Evolutionary conservation across 805 yeast species (phyloP).

Genomic region (Kuraishia hungarica): DNA sequence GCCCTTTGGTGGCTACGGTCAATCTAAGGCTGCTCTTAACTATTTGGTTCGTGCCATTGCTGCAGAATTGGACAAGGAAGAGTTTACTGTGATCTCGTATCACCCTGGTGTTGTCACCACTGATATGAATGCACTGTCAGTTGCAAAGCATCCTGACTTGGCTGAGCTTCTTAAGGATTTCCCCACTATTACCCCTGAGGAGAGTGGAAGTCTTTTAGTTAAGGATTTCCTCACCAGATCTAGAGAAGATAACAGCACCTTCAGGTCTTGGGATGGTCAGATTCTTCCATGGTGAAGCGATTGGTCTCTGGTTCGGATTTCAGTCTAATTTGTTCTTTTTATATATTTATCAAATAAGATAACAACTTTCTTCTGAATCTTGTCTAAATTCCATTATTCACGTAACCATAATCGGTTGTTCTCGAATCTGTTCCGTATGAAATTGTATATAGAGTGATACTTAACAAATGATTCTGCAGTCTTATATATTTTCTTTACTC

Average conservation of each 20-base stretch:
- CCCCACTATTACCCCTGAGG: slow-evolving; percentile 15
- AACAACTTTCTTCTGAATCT: too few species aligned
- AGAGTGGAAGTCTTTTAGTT: slow-evolving; percentile 9
- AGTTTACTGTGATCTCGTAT: slow-evolving; percentile 20
- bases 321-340: too few species aligned
- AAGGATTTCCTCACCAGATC: not conserved
- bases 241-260: not conserved
- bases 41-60: slow-evolving; percentile 18
- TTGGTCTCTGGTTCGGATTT: too few species aligned
- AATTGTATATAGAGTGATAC: too few species aligned
- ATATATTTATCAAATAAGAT: too few species aligned
- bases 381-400: too few species aligned
- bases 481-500: too few species aligned
- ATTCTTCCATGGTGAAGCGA: not conserved
- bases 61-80: slow-evolving; percentile 15
- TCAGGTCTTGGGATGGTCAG: not conserved
- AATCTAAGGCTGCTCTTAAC: slow-evolving; percentile 29
- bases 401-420: too few species aligned
- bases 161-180: too few species aligned
- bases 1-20: slow-evolving; percentile 22
- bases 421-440: too few species aligned
- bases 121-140: slow-evolving; percentile 19
- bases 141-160: not conserved
- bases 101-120: slow-evolving; percentile 32
- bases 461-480: too few species aligned